Conservation (phyloP, 2,329 filamentous ascomycete genomes). For the Colletotrichum siamense region DNA sequence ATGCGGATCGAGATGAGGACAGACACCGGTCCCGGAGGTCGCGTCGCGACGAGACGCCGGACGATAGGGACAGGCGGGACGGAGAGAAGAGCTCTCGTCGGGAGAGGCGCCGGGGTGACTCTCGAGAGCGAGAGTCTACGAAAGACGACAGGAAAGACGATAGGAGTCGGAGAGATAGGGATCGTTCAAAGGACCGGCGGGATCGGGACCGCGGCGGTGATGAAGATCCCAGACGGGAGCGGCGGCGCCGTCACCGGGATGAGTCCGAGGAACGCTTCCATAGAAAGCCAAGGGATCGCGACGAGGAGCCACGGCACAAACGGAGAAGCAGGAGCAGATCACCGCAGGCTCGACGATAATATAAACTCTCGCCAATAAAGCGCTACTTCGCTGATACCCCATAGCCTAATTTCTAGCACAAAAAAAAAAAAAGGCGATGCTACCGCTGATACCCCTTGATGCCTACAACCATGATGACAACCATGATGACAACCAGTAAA, state of each 20-base stretch:
- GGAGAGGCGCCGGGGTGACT: constrained; percentile 30
- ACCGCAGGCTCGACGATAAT: neutral
- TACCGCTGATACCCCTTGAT: neutral
- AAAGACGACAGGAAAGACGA: constrained; percentile 22
- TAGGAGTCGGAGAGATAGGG: constrained; percentile 28
- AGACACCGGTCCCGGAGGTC: constrained; percentile 34
- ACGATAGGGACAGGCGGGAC: constrained; percentile 27
- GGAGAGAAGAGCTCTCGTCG: constrained; percentile 27
- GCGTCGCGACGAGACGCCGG: constrained; percentile 41
- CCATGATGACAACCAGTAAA: neutral
- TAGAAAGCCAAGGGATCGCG: constrained; percentile 23
- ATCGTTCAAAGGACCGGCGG: constrained; percentile 24
- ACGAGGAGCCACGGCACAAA: constrained; percentile 19
- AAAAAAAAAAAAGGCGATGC: neutral
- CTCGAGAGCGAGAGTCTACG: constrained; percentile 34
- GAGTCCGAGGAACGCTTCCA: constrained; percentile 30
- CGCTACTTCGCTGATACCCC: constrained; percentile 4
- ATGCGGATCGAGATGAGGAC: constrained; percentile 34
- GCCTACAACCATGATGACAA: neutral
- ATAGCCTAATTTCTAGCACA: neutral
- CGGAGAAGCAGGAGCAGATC: constrained; percentile 24
- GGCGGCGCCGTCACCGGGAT: constrained; percentile 32
- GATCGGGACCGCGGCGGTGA: constrained; percentile 27
- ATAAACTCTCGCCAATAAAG: neutral
- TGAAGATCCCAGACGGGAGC: constrained; percentile 26